Base-by-base conservation (phyloP, 495 filamentous ascomycete genomes). In the Trypethelium eluteriae region DNA sequence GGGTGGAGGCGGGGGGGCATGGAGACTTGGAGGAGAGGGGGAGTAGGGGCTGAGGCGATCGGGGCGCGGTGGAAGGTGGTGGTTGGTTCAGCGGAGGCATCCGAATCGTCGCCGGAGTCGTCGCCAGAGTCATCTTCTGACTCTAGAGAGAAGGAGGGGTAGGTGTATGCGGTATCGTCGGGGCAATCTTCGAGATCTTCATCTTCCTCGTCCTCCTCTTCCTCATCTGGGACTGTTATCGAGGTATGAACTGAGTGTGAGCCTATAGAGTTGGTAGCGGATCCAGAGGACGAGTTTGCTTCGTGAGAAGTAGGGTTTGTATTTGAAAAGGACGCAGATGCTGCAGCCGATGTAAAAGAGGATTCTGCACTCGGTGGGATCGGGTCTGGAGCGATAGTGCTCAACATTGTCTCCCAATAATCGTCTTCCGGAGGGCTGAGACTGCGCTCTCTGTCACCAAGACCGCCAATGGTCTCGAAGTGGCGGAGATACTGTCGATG, bases 381-480 rank as follows among this genome's bases (percentile, higher is more conserved):
- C 9, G 86, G 84, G 74, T 96, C 92, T 3, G 90, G 91, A 0
- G 88, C 85, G 59, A 96, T 84, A 2, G 90, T 94, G 9, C 83
- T 87, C 65, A 90, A 81, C 68, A 96, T 82, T 10, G 86, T 90
- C 61, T 93, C 88, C 92, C 92, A 96, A 18, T 82, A 80, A 62
- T 83, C 81, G 62, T 49, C 72, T 14, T 68, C 66, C 4, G 66
- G 63, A 2, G 91, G 89, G 74, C 89, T 93, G 62, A 89, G 78
- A 72, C 91, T 95, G 50, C 91, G 84, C 65, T 90, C 85, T 47
- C 90, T 87, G 75, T 96, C 91, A 16, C 91, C 92, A 38, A 96
- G 81, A 14, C 92, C 92, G 78, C 93, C 88, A 4, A 88, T 59
- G 32, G 53, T 59, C 32, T 59, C 53, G 32, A 59, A 59, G 18